phyloP scores from a whole-genome alignment of 140 eudicot species.

The Bidens hawaiensis region DNA sequence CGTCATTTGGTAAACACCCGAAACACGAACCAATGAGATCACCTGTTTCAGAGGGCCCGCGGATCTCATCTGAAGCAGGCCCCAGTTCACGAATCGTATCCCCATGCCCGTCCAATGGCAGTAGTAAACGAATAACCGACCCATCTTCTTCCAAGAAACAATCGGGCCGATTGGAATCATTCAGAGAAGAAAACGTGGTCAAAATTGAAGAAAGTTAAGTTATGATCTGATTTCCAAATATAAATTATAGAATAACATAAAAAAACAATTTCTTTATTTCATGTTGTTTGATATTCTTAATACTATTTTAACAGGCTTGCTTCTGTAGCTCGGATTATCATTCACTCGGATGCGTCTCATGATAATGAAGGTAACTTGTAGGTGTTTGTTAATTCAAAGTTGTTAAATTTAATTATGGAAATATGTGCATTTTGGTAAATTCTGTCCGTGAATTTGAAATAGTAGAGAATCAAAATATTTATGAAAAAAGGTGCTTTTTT shows the following conservation, averaged over 20 bases:
- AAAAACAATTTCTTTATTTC: constrained; percentile 3
- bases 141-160: constrained; percentile 45
- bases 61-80: constrained; percentile 57
- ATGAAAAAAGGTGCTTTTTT: constrained; percentile 33
- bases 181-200: constrained; percentile 49
- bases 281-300: constrained; percentile 31
- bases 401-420: neutral
- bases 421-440: constrained; percentile 28
- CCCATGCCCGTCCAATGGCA: constrained; percentile 51
- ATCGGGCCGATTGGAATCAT: constrained; percentile 38
- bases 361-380: constrained; percentile 29
- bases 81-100: constrained; percentile 53
- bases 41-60: constrained; percentile 64
- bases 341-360: constrained; percentile 55
- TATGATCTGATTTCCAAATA: constrained; percentile 16
- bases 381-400: constrained; percentile 3
- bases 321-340: constrained; percentile 97
- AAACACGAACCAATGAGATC: constrained; percentile 76
- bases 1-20: constrained; percentile 59
- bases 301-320: constrained; percentile 71
- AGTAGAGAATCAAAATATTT: constrained; percentile 18
- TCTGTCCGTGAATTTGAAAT: constrained; percentile 24
- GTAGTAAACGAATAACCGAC: constrained; percentile 69
- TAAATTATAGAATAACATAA: no score
- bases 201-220: constrained; percentile 97